phyloP scores from a whole-genome alignment of 768 basidiomycete genomes.

The Mycena olivaceomarginata region DNA sequence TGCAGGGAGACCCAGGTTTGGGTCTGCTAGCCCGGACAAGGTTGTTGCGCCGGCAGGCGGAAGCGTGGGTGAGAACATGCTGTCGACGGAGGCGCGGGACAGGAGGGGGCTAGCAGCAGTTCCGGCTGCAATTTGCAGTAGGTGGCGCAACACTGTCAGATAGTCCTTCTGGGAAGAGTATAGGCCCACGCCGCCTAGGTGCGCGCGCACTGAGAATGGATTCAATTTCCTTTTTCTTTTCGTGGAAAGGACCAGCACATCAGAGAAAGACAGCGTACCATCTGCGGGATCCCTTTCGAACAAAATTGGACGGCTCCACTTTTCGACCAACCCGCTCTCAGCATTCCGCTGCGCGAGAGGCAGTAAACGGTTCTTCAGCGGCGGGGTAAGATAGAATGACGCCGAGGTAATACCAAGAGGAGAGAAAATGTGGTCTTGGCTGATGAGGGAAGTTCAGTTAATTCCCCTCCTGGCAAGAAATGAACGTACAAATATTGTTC shows the following conservation, averaged over 20 bases:
- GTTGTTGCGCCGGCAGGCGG: slow-evolving; percentile 5
- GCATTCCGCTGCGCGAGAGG: slow-evolving; percentile 37
- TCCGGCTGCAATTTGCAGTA: slow-evolving; percentile 31
- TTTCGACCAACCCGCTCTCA: slow-evolving; percentile 33
- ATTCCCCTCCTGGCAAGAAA: neutral
- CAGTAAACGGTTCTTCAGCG: slow-evolving; percentile 39
- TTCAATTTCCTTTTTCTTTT: neutral
- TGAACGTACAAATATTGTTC: slow-evolving; percentile 54
- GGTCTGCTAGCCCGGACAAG: neutral
- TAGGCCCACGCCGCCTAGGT: slow-evolving; percentile 2
- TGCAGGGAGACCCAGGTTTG: neutral
- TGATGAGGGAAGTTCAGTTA: slow-evolving; percentile 6
- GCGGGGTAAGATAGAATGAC: slow-evolving; percentile 47
- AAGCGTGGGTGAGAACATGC: slow-evolving; percentile 23
- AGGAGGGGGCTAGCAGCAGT: slow-evolving; percentile 26
- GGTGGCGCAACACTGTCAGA: slow-evolving; percentile 41
- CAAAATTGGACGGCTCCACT: slow-evolving; percentile 30
- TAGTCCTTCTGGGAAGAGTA: slow-evolving; percentile 45
- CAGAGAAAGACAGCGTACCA: neutral
- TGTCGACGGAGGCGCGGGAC: slow-evolving; percentile 28
- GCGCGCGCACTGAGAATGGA: neutral
- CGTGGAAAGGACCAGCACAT: neutral
- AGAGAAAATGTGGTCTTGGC: slow-evolving; percentile 48
- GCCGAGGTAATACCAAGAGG: slow-evolving; percentile 46
- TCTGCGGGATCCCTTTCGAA: slow-evolving; percentile 40